A percentile compares a stretch with the other conserved stretches of the same genome.
Conservation (phyloP, 2,329 filamentous ascomycete species). For the Eutypa lata region DNA sequence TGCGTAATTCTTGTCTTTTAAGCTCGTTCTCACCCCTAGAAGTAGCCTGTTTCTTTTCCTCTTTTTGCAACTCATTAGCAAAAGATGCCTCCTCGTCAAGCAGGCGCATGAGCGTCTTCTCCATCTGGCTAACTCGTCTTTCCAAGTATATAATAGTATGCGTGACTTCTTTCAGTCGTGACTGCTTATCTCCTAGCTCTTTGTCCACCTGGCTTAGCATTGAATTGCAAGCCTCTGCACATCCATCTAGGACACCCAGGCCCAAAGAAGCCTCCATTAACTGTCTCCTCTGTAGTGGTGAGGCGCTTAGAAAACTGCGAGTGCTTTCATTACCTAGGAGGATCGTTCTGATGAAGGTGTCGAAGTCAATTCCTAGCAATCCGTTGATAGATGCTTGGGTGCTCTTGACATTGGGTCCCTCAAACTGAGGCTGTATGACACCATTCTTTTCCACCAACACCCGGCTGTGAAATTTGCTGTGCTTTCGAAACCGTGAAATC, state of each 20-base stretch:
- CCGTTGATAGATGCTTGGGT: conserved; percentile 27
- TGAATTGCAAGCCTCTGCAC: conserved; percentile 12
- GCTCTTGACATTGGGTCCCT: conserved; percentile 16
- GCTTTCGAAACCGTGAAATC: conserved; percentile 27
- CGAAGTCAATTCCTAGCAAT: conserved; percentile 29
- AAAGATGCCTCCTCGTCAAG: background rate
- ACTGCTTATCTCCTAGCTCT: conserved; percentile 11
- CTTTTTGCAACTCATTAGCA: background rate
- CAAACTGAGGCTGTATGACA: conserved; percentile 22
- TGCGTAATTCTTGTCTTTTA: background rate
- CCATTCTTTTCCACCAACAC: conserved; percentile 26
- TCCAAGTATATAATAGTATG: conserved; percentile 6
- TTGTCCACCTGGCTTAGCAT: conserved; percentile 21
- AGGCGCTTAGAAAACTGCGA: conserved; percentile 28
- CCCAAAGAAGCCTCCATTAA: conserved; percentile 27
- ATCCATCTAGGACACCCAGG: conserved; percentile 21
- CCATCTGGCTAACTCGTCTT: conserved; percentile 3
- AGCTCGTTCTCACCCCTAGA: background rate
- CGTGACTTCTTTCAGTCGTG: conserved; percentile 5
- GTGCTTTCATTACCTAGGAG: conserved; percentile 30
- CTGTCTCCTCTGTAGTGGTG: conserved; percentile 22
- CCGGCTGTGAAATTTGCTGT: conserved; percentile 21
- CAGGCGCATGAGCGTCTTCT: conserved; percentile 1
- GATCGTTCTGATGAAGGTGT: conserved; percentile 28
- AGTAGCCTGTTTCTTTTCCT: conserved; percentile 1